Evolutionary conservation across 306 rosid species (phyloP).

Genomic region (Sicyos baderoa): DNA sequence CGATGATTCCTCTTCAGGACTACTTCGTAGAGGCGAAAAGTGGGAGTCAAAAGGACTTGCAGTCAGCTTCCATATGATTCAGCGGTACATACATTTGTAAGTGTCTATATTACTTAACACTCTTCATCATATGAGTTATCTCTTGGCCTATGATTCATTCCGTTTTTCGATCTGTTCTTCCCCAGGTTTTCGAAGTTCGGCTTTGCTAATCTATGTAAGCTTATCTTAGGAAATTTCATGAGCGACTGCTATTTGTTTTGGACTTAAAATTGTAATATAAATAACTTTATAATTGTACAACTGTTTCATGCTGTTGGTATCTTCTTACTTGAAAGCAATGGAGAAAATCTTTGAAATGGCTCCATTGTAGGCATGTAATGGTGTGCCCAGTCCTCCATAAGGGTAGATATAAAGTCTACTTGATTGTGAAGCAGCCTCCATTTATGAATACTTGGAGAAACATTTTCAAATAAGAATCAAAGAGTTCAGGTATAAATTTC

Average conservation of each 20-base stretch:
- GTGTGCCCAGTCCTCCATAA: background rate
- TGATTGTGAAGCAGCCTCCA: slow-evolving; percentile 10
- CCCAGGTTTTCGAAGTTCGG: background rate
- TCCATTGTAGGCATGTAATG: slow-evolving; percentile 7
- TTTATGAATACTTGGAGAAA: slow-evolving; percentile 2
- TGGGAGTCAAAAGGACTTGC: slow-evolving; percentile 30
- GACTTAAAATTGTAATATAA: slow-evolving; percentile 10
- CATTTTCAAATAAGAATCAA: background rate
- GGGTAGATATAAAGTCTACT: background rate
- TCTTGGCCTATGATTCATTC: background rate
- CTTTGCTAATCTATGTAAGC: background rate
- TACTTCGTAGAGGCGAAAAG: slow-evolving; percentile 35
- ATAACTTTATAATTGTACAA: slow-evolving; percentile 9
- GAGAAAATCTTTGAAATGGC: slow-evolving; percentile 7
- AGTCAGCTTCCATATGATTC: slow-evolving; percentile 26
- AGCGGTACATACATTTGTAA: slow-evolving; percentile 9
- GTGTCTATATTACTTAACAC: background rate
- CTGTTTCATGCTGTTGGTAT: slow-evolving; percentile 6
- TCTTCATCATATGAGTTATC: too few relatives aligned
- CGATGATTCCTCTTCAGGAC: slow-evolving; percentile 93
- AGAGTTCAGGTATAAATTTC: background rate
- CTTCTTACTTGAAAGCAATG: background rate
- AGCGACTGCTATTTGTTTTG: background rate
- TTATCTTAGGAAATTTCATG: background rate
- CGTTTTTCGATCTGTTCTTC: background rate